Percentiles rank a stretch among this genome's conserved stretches.
phyloP scores from a whole-genome alignment of 2,329 filamentous ascomycete genomes.

The Colletotrichum falcatum region DNA sequence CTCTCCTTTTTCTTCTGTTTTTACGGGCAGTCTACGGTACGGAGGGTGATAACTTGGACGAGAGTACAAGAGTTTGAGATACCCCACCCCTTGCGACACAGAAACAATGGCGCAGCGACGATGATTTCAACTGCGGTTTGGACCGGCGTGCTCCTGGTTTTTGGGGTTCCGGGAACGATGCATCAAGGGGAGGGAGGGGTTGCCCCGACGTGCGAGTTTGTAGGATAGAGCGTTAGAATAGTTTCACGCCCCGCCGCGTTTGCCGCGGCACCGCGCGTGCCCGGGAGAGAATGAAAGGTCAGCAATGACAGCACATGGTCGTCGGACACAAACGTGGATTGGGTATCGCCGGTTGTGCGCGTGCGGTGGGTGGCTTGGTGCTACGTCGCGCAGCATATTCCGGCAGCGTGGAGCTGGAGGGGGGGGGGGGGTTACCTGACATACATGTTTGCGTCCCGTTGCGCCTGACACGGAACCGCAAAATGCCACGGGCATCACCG shows the following conservation, averaged over 20 bases:
- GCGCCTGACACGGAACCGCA: slow-evolving; percentile 1
- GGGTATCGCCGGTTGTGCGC: not conserved
- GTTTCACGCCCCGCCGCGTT: slow-evolving; percentile 12
- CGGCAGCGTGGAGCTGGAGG: not conserved
- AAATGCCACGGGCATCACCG: not conserved
- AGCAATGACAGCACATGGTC: slow-evolving; percentile 20
- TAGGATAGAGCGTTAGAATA: slow-evolving; percentile 14
- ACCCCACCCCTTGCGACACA: not conserved
- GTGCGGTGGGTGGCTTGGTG: not conserved
- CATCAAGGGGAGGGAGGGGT: not conserved
- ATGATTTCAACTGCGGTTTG: slow-evolving; percentile 6
- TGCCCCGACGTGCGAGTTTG: slow-evolving; percentile 1
- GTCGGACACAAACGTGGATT: not conserved
- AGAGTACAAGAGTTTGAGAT: not conserved
- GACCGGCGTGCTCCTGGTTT: not conserved
- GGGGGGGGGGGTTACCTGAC: not conserved
- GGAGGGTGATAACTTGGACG: not conserved
- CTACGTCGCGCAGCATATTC: slow-evolving; percentile 5
- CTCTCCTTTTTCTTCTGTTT: not conserved
- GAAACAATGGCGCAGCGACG: not conserved
- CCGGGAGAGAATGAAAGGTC: not conserved
- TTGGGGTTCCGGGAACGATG: not conserved
- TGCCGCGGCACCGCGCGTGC: slow-evolving; percentile 10
- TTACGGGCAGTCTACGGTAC: not conserved
- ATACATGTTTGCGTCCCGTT: not conserved